Conservation (phyloP, 331 rosid genomes). For the Quercus lobata region DNA sequence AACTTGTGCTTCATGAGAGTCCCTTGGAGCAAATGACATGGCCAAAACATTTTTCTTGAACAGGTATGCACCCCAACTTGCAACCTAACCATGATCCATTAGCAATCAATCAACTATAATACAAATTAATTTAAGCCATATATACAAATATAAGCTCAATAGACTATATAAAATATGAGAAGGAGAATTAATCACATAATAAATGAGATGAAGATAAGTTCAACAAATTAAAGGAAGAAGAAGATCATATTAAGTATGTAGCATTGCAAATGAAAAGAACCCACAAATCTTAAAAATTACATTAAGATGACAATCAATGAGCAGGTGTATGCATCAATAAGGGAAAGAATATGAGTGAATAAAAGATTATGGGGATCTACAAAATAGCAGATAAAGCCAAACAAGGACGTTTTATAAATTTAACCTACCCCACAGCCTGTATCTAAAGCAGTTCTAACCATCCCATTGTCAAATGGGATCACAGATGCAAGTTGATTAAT, state of each 20-base stretch:
- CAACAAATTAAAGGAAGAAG: background rate
- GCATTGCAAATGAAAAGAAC: background rate
- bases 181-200: background rate
- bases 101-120: slow-evolving; percentile 18
- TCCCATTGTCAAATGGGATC: slow-evolving; percentile 63
- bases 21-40: slow-evolving; percentile 88
- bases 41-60: slow-evolving; percentile 65
- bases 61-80: slow-evolving; percentile 84
- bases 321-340: background rate
- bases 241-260: slow-evolving; percentile 17
- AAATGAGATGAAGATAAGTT: background rate
- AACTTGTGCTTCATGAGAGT: slow-evolving; percentile 90
- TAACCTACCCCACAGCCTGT: slow-evolving; percentile 86
- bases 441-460: slow-evolving; percentile 73
- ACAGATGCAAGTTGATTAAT: slow-evolving; percentile 67
- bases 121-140: background rate
- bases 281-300: background rate
- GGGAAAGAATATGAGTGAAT: slow-evolving; percentile 2
- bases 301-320: background rate
- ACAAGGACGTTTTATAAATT: background rate
- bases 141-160: background rate
- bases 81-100: slow-evolving; percentile 56
- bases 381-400: slow-evolving; percentile 11
- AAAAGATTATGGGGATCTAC: background rate
- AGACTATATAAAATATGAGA: background rate